These are phyloP conservation scores for Prunus yedoensis DNA, from an alignment of 331 rosid species.

Conservation along the genomic window DNA sequence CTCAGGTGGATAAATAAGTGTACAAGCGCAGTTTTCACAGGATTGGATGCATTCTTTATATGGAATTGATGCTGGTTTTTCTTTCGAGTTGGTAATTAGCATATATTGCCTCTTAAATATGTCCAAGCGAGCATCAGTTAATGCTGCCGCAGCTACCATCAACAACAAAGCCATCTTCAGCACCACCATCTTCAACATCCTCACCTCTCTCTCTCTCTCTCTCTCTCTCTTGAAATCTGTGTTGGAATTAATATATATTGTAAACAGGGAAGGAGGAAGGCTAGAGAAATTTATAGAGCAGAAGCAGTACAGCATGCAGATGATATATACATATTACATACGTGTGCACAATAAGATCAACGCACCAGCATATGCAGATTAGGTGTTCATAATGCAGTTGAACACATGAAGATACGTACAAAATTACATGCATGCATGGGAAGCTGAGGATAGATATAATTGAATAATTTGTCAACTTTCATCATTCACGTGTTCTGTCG, in stretches of 20 bases:
- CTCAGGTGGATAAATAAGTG: neutral
- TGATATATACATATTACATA: neutral
- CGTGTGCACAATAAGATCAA: neutral
- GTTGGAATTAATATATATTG: neutral
- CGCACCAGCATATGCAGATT: neutral
- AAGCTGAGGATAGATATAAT: neutral
- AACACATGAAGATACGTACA: neutral
- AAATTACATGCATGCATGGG: neutral
- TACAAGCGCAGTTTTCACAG: slow-evolving; percentile 1
- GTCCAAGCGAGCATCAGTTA: neutral
- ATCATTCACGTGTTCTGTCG: neutral
- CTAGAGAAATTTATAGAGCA: neutral
- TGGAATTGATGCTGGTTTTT: neutral
- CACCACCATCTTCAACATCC: neutral
- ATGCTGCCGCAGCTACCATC: neutral
- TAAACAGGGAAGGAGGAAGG: no score
- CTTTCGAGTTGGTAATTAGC: neutral
- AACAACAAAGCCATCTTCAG: neutral
- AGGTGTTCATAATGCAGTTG: neutral
- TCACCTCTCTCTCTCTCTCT: neutral
- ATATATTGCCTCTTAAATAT: neutral
- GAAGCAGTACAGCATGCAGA: neutral
- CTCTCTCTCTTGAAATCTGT: neutral
- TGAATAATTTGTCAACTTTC: neutral
- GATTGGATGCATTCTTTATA: neutral